Conservation (phyloP, 192 early-diverging fungal genomes). For the Podila clonocystis region DNA sequence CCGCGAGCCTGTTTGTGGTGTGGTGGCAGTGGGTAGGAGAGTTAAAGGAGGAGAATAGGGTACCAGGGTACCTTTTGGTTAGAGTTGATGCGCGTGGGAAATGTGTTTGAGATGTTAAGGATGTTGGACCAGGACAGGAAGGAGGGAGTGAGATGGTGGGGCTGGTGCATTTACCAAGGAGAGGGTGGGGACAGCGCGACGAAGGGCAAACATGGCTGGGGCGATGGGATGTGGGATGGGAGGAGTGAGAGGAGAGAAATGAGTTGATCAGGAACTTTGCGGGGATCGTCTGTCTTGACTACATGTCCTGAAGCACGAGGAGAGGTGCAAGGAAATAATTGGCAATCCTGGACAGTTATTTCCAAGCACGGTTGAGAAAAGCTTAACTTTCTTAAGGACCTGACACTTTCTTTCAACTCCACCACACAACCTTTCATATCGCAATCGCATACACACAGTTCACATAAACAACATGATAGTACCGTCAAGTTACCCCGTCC, state of each 20-base stretch:
- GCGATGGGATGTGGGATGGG: not conserved
- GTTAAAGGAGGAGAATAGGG: not conserved
- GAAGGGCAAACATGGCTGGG: constrained; percentile 37
- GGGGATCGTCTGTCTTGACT: constrained; percentile 8
- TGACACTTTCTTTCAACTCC: not conserved
- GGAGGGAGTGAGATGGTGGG: not conserved
- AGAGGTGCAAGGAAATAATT: constrained; percentile 4
- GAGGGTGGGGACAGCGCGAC: constrained; percentile 45
- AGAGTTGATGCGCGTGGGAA: not conserved
- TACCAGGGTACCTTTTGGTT: not conserved
- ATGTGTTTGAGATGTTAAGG: not conserved
- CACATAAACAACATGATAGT: constrained; percentile 3
- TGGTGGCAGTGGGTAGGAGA: not conserved
- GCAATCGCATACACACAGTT: not conserved
- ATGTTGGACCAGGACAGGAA: not conserved
- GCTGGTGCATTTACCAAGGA: constrained; percentile 34
- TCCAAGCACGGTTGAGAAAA: constrained; percentile 3
- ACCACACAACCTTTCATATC: not conserved
- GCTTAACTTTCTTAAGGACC: not conserved
- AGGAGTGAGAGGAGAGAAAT: constrained; percentile 7
- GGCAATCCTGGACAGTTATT: not conserved
- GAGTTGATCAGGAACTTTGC: not conserved
- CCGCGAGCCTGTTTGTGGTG: constrained; percentile 29
- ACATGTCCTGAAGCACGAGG: constrained; percentile 8
- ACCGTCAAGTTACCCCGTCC: not conserved